phyloP scores from a whole-genome alignment of 2,329 filamentous ascomycete genomes.

The Aureobasidium leucospermi region DNA sequence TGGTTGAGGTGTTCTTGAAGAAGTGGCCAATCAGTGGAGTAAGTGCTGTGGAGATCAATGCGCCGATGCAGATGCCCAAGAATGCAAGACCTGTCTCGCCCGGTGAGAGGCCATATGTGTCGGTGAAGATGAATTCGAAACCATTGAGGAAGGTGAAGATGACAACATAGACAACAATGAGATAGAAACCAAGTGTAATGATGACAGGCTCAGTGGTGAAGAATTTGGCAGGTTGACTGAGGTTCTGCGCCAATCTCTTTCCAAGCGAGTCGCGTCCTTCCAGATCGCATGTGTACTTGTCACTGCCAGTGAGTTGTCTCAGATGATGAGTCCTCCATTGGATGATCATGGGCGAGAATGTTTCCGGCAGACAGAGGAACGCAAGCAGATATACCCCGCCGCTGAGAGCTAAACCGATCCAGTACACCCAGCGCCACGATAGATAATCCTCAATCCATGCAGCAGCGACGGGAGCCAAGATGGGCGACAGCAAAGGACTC shows the following conservation, averaged over 20 bases:
- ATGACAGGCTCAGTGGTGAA: conserved; percentile 35
- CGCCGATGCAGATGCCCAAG: conserved; percentile 37
- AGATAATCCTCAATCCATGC: conserved; percentile 16
- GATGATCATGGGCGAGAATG: conserved; percentile 31
- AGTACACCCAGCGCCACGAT: conserved; percentile 31
- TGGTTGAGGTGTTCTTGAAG: conserved; percentile 14
- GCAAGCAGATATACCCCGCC: conserved; percentile 12
- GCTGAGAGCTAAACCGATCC: conserved; percentile 21
- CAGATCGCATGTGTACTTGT: conserved; percentile 35
- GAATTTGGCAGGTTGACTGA: conserved; percentile 24
- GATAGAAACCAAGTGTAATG: conserved; percentile 40
- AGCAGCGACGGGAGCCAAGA: conserved; percentile 16
- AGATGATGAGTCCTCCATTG: conserved; percentile 25
- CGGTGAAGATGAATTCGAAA: conserved; percentile 41
- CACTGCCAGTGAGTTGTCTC: conserved; percentile 26
- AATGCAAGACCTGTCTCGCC: conserved; percentile 38
- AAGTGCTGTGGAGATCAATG: conserved; percentile 28
- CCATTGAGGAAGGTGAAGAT: conserved; percentile 47
- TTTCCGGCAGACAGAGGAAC: conserved; percentile 40
- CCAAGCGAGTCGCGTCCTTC: conserved; percentile 25
- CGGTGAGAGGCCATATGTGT: conserved; percentile 33
- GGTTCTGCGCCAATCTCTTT: conserved; percentile 14
- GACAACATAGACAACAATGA: conserved; percentile 45
- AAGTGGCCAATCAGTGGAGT: conserved; percentile 29
- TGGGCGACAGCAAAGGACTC: conserved; percentile 10